A percentile compares a stretch with the other conserved stretches of the same genome.
Evolutionary conservation across 805 yeast species (phyloP).

Genomic region (Lachancea sp.): DNA sequence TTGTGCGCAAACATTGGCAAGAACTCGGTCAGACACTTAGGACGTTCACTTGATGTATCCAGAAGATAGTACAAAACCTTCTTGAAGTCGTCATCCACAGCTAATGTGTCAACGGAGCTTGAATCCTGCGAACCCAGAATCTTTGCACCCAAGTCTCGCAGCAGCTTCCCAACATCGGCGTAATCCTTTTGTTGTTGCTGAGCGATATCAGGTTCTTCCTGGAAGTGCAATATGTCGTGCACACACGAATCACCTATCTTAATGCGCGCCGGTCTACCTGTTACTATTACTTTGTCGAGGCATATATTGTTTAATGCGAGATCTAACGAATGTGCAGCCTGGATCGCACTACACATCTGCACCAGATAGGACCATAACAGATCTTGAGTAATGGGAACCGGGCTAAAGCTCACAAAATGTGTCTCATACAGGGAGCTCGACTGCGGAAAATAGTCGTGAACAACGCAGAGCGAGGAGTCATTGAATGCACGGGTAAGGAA

Average conservation of each 20-base stretch:
- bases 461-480: slow-evolving; percentile 65
- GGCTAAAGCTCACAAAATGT: slow-evolving; percentile 43
- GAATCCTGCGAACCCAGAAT: slow-evolving; percentile 12
- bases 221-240: slow-evolving; percentile 53
- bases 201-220: slow-evolving; percentile 22
- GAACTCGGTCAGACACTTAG: slow-evolving; percentile 30
- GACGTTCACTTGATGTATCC: slow-evolving; percentile 15
- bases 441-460: slow-evolving; percentile 81
- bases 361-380: slow-evolving; percentile 68
- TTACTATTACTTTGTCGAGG: slow-evolving; percentile 63
- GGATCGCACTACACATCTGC: slow-evolving; percentile 66
- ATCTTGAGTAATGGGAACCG: slow-evolving; percentile 46
- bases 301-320: slow-evolving; percentile 52
- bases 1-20: slow-evolving; percentile 39
- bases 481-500: slow-evolving; percentile 85
- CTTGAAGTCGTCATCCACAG: slow-evolving; percentile 38
- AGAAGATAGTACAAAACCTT: slow-evolving; percentile 37
- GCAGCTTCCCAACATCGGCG: slow-evolving; percentile 48
- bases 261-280: slow-evolving; percentile 59
- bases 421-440: slow-evolving; percentile 63
- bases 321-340: slow-evolving; percentile 57
- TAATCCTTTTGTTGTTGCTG: slow-evolving; percentile 51
- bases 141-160: slow-evolving; percentile 48
- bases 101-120: slow-evolving; percentile 28
- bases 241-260: slow-evolving; percentile 68